These are phyloP conservation scores for Lindgomyces ingoldianus DNA, from an alignment of 495 filamentous ascomycete genomes.

Conservation along the genomic window DNA sequence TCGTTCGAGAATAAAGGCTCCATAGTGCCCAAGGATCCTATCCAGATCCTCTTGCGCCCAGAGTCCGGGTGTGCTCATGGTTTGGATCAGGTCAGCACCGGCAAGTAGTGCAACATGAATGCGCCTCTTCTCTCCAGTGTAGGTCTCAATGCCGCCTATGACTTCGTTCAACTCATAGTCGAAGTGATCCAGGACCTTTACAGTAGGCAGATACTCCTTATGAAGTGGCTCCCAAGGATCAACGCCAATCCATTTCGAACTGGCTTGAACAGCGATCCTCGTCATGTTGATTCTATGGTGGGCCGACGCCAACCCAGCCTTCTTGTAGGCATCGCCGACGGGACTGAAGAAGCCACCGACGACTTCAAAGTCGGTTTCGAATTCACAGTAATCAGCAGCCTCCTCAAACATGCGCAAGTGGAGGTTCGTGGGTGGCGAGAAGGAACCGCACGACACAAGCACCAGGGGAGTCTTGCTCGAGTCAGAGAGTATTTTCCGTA, in stretches of 20 bases:
- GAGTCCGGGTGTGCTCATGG: conserved; percentile 72
- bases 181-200: conserved; percentile 85
- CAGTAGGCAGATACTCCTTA: conserved; percentile 82
- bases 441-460: conserved; percentile 88
- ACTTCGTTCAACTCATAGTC: conserved; percentile 82
- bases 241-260: conserved; percentile 48
- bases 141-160: conserved; percentile 68
- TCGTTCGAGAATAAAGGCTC: conserved; percentile 86
- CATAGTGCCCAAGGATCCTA: conserved; percentile 83
- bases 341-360: conserved; percentile 80
- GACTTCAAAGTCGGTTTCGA: conserved; percentile 83
- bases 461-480: conserved; percentile 72
- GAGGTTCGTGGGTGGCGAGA: conserved; percentile 82
- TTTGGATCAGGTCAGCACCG: conserved; percentile 84
- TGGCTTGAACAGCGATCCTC: conserved; percentile 63
- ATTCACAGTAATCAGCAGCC: conserved; percentile 76
- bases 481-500: conserved; percentile 68
- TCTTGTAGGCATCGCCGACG: conserved; percentile 87
- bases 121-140: conserved; percentile 56
- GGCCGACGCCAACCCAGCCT: conserved; percentile 77
- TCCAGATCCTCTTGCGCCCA: conserved; percentile 83
- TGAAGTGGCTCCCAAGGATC: conserved; percentile 78
- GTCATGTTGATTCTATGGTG: conserved; percentile 72
- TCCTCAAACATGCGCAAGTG: conserved; percentile 95
- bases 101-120: conserved; percentile 74